Conservation (phyloP, 1,139 yeast genomes). For the Saccharomyces hybrid region DNA sequence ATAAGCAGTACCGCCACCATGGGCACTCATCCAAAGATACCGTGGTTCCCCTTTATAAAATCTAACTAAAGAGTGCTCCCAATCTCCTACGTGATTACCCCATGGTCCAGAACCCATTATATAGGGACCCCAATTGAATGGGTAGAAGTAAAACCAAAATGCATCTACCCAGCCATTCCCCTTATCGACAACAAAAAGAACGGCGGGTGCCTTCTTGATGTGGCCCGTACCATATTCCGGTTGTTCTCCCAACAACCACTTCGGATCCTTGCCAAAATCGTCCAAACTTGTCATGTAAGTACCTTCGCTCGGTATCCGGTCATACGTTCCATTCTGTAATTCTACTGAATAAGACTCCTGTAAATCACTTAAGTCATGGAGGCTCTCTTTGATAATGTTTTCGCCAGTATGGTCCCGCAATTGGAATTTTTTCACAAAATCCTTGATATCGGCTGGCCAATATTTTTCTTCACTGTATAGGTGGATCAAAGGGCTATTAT, state of each 20-base stretch:
- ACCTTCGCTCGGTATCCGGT: conserved; percentile 27
- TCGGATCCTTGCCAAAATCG: conserved; percentile 59
- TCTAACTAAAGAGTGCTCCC: conserved; percentile 89
- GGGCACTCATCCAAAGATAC: conserved; percentile 95
- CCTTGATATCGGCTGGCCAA: conserved; percentile 67
- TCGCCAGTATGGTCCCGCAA: too few relatives aligned
- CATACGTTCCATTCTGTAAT: conserved; percentile 27
- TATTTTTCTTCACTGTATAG: conserved; percentile 80
- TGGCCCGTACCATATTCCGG: conserved; percentile 66
- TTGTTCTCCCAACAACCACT: conserved; percentile 69
- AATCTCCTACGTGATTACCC: conserved; percentile 92
- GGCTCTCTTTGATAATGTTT: conserved; percentile 20
- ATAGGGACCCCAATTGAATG: conserved; percentile 86
- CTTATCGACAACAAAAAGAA: conserved; percentile 73
- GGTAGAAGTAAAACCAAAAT: conserved; percentile 87
- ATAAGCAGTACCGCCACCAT: conserved; percentile 94
- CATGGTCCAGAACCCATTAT: conserved; percentile 96
- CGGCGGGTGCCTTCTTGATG: conserved; percentile 67
- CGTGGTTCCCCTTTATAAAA: conserved; percentile 71
- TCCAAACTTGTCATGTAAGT: conserved; percentile 35
- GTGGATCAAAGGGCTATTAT: conserved; percentile 70
- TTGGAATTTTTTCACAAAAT: conserved; percentile 56
- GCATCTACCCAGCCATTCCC: conserved; percentile 83
- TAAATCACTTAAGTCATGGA: conserved; percentile 16
- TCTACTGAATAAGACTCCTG: too few relatives aligned